Conservation (phyloP, 1,284 basidiomycete species). For the Leccinum fuscescens region DNA sequence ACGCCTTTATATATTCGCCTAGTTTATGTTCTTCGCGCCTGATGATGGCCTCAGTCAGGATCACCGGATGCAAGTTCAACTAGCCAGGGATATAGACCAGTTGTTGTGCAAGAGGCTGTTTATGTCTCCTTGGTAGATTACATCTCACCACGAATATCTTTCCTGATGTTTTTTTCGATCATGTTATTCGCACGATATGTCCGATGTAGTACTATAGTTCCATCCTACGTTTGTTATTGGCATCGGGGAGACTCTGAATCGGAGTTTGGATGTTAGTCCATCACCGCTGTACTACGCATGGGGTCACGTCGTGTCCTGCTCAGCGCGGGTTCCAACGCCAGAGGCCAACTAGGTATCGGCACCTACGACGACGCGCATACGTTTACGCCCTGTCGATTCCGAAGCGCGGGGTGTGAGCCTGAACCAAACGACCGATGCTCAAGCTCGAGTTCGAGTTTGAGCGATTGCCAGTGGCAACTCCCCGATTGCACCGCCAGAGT, state of each 20-base stretch:
- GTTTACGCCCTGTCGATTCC: conserved; percentile 30
- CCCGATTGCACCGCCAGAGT: conserved; percentile 15
- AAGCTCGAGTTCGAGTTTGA: conserved; percentile 1
- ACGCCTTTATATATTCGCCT: conserved; percentile 28
- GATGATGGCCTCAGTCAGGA: conserved; percentile 37
- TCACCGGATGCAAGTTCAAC: conserved; percentile 45
- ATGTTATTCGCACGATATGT: conserved; percentile 16
- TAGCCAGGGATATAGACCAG: neutral
- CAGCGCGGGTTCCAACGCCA: conserved; percentile 34
- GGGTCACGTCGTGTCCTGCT: conserved; percentile 16
- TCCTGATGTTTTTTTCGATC: conserved; percentile 1
- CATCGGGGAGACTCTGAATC: neutral
- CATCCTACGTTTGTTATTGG: conserved; percentile 5
- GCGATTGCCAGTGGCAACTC: conserved; percentile 1
- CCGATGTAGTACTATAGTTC: conserved; percentile 10
- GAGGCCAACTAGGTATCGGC: conserved; percentile 32
- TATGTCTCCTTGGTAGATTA: conserved; percentile 2
- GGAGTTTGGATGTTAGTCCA: neutral
- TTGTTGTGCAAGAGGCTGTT: neutral
- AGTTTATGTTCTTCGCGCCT: conserved; percentile 3
- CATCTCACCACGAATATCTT: conserved; percentile 11
- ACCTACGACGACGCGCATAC: conserved; percentile 26
- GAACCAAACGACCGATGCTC: neutral
- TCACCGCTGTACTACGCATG: neutral
- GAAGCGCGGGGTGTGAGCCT: neutral